Evolutionary conservation across 164 flowering plant genomes (phyloP).

Genomic region (Warburgia ugandensis): DNA sequence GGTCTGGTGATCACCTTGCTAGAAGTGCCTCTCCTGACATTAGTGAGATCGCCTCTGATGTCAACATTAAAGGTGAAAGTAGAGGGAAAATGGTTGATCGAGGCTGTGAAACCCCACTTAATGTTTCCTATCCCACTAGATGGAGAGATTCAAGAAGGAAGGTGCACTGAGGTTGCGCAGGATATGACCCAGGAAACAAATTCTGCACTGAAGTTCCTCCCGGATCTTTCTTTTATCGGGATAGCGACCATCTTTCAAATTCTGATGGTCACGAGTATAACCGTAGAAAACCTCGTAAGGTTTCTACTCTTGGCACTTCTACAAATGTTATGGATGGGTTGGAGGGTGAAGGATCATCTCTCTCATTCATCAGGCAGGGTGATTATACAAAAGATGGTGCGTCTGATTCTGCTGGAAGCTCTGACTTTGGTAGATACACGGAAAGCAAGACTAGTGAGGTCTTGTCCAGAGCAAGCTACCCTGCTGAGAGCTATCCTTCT

Average conservation of each 20-base stretch:
- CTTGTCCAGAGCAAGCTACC: too few species aligned
- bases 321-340: conserved; percentile 13
- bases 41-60: conserved; percentile 6
- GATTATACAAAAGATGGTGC: too few species aligned
- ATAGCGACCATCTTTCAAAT: conserved; percentile 18
- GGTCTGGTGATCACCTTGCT: conserved; percentile 5
- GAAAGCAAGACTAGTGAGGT: too few species aligned
- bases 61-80: conserved; percentile 7
- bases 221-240: conserved; percentile 7
- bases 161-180: conserved; percentile 4
- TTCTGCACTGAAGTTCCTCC: conserved; percentile 12
- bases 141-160: conserved; percentile 4
- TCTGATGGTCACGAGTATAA: conserved; percentile 10
- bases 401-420: too few species aligned
- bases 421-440: too few species aligned
- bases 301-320: conserved; percentile 5
- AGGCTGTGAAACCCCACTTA: background rate
- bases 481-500: too few species aligned
- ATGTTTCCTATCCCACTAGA: background rate
- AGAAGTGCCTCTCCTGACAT: conserved; percentile 6
- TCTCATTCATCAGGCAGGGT: background rate
- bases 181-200: conserved; percentile 20
- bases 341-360: conserved; percentile 12
- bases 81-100: conserved; percentile 6
- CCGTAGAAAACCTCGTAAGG: conserved; percentile 8